Evolutionary conservation across 345 rosid genomes (phyloP).

Genomic region (Salix suchowensis): DNA sequence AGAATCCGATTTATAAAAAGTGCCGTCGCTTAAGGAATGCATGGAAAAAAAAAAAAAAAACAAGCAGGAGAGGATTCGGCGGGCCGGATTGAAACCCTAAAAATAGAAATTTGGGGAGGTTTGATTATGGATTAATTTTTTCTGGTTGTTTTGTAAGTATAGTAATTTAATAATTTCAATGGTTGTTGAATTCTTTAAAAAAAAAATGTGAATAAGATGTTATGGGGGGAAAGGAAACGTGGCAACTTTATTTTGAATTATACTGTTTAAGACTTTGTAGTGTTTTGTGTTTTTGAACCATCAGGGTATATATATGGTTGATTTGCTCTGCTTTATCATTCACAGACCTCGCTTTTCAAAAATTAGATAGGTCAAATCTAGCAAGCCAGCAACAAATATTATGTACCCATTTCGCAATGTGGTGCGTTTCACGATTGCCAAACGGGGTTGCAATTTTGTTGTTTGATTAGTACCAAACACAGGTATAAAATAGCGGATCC

Average conservation of each 20-base stretch:
- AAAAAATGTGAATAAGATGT: not conserved
- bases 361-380: no score
- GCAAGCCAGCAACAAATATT: no score
- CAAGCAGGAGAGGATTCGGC: constrained; percentile 37
- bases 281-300: not conserved
- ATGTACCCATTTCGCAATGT: no score
- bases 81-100: constrained; percentile 66
- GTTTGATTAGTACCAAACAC: no score
- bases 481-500: no score
- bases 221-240: constrained; percentile 7
- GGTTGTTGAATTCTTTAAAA: not conserved
- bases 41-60: not conserved
- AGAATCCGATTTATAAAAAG: constrained; percentile 40
- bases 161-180: not conserved
- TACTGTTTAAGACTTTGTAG: not conserved
- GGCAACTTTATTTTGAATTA: constrained; percentile 6
- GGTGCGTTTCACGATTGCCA: no score
- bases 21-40: constrained; percentile 12
- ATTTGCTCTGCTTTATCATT: no score
- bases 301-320: not conserved
- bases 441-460: no score
- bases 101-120: not conserved
- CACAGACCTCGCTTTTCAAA: no score
- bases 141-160: not conserved
- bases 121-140: not conserved